A percentile compares a stretch with the other conserved stretches of the same genome.
These are phyloP conservation scores for Trichoderma asperellum DNA, from an alignment of 2,329 filamentous ascomycete species.

Conservation along the genomic window DNA sequence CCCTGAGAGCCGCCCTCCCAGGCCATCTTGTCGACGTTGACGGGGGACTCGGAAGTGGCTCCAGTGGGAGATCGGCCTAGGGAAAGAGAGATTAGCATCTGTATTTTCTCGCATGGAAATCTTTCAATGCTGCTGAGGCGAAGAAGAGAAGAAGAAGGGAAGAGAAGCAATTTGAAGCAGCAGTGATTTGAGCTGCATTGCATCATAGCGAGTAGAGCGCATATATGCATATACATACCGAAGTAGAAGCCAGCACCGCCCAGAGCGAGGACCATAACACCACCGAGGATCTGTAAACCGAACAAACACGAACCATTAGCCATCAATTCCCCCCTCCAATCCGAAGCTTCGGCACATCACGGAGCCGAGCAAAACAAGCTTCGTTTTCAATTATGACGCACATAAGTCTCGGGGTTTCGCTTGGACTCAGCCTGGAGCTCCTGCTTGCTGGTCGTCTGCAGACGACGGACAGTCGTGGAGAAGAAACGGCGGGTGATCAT, in stretches of 20 bases:
- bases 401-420: constrained; percentile 54
- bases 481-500: constrained; percentile 60
- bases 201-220: constrained; percentile 1
- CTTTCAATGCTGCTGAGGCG: not conserved
- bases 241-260: constrained; percentile 90
- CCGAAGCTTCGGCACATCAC: not conserved
- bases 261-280: constrained; percentile 87
- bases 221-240: constrained; percentile 54
- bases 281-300: constrained; percentile 74
- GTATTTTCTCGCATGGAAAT: not conserved
- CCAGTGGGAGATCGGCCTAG: constrained; percentile 81
- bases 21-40: constrained; percentile 81
- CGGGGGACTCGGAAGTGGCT: constrained; percentile 77
- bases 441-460: constrained; percentile 50
- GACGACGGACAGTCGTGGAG: constrained; percentile 57
- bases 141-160: not conserved
- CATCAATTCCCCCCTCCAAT: not conserved
- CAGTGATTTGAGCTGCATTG: not conserved
- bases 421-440: constrained; percentile 62
- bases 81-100: not conserved
- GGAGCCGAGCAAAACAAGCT: constrained; percentile 26
- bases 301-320: constrained; percentile 11
- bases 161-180: not conserved
- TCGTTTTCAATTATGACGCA: constrained; percentile 44
- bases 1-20: constrained; percentile 76